Base-by-base conservation (phyloP, 805 yeast species). In the Scheffersomyces stipitis region DNA sequence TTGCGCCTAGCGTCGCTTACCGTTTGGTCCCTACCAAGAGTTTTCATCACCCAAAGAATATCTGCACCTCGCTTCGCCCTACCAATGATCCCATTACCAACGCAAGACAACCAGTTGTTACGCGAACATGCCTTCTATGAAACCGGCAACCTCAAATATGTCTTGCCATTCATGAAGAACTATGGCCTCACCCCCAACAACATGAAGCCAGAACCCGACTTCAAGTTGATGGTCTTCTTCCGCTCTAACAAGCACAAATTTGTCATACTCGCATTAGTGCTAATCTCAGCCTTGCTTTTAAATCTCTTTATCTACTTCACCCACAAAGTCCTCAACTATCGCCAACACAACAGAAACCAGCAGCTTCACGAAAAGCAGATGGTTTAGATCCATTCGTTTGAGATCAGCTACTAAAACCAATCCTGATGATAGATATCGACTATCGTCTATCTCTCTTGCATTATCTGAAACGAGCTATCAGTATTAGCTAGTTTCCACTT, bases 91-190 rank as follows among this genome's bases (percentile, higher is more conserved):
- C 60, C 60, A 10, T 38, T 39, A 26, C 59, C 60, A n/a, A 37
- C 49, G 5, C 20, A 38, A 18, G 60, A 54, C 31, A 24, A 28
- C 5, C 32, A 34, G 23, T 42, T 54, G 34, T 42, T 54, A 31
- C 33, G 42, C 12, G 65, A 60, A 33, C 64, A 60, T 45, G 54
- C 52, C 13, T 60, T 54, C 46, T 58, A 60, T 36, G 62, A 56
- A 10, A 43, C 61, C 0, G 63, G 62, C 14, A 53, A 56, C 35
- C 31, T 51, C 16, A 53, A 52, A 32, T 44, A 53, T 38, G 42
- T 54, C 4, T 33, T 53, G 33, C 60, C 60, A 2, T 44, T 54
- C 24, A 46, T 49, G 28, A 52, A 51, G 37, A 49, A 49, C 30
- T 56, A 57, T 34, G 51, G 48, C 34, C 17, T 40, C 33, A 28